Evolutionary conservation across 139 green algal genomes (phyloP).

Genomic region (Tetradesmus lagerheimii): DNA sequence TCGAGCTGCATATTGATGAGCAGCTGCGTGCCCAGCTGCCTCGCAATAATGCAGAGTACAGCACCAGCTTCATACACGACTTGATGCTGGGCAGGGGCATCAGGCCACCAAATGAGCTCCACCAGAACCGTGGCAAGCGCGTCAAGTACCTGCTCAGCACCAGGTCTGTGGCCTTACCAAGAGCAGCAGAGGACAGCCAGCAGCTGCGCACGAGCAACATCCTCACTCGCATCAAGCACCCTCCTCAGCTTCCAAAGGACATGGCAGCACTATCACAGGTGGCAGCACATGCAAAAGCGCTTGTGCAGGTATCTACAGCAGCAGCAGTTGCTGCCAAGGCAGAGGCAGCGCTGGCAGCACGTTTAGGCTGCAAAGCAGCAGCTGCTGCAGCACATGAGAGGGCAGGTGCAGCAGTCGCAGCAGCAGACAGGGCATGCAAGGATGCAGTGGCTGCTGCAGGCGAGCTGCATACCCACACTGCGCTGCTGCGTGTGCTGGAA

Average conservation of each 20-base stretch:
- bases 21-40: neutral
- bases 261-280: neutral
- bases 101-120: neutral
- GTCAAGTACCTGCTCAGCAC: constrained; percentile 1
- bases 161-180: neutral
- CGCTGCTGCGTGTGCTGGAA: neutral
- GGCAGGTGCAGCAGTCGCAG: neutral
- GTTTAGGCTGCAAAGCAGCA: neutral
- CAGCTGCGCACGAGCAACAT: neutral
- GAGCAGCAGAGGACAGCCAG: constrained; percentile 9
- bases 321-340: neutral
- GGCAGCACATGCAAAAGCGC: neutral
- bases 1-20: neutral
- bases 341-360: neutral
- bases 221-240: neutral
- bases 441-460: neutral
- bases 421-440: neutral
- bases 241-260: neutral
- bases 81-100: neutral
- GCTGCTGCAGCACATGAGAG: neutral
- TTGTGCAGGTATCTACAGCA: neutral
- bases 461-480: neutral
- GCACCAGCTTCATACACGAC: neutral
- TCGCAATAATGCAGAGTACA: neutral
- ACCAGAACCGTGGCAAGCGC: neutral